Evolutionary conservation across 2,329 filamentous ascomycete genomes (phyloP), one percentile per base, ranked within the genome.

Genomic region (Chlorencoelia australis): DNA sequence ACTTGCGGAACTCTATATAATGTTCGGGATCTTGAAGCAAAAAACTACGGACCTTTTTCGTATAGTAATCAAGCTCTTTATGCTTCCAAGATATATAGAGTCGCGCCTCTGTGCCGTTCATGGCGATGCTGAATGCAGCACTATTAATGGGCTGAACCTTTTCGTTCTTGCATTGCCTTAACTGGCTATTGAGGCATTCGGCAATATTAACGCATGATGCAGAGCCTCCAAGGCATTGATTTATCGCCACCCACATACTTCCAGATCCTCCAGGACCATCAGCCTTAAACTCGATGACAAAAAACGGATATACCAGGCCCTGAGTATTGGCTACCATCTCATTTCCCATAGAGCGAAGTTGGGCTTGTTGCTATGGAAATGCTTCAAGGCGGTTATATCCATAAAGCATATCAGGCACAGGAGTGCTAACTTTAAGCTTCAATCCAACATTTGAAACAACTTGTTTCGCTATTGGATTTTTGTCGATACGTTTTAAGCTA

Each of bases 81-180:
- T 57, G 38, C 44, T 57, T 60, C 59, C 54, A 63, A 4, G 57
- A 51, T 10, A n/a, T n/a, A n/a, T n/a, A n/a, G n/a, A n/a, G 51
- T n/a, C n/a, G n/a, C n/a, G n/a, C n/a, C n/a, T n/a, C n/a, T n/a
- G n/a, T n/a, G n/a, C n/a, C n/a, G n/a, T 3, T 57, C 51, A 60
- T 62, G 24, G 58, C 56, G 35, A 61, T 49, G 35, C 45, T 50
- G 35, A 58, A 62, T 6, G 51, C 47, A 4, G 51, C 40, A 35
- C 42, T 59, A 27, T 54, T 33, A 26, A 59, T 44, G 3, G 32
- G 37, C 21, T 26, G 29, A 13, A 50, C 30, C 29, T 45, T 19
- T 39, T 45, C 11, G 40, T 41, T 46, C 17, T 50, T 27, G 40
- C 39, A 48, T 25, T 36, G 3, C 30, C 40, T 26, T 39, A 53